Percentiles rank a stretch among this genome's conserved stretches.
Conservation (phyloP, 306 rosid genomes). For the Casuarina cunninghamiana region DNA sequence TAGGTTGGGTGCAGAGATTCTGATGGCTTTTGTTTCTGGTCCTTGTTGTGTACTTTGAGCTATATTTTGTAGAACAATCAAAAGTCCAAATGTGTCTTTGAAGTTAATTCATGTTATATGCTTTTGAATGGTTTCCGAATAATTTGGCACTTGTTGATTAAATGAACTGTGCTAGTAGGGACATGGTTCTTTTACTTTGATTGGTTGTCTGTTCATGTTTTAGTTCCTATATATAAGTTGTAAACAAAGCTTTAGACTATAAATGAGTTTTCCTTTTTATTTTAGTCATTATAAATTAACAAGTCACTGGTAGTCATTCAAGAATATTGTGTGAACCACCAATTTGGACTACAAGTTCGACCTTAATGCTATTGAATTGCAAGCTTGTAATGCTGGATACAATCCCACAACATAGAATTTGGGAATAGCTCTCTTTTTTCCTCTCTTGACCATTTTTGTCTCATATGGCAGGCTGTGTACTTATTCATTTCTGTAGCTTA, state of each 20-base stretch:
- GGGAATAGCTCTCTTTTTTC: not conserved
- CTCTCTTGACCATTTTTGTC: not conserved
- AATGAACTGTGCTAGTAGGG: not conserved
- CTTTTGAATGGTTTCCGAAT: not conserved
- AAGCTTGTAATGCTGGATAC: constrained; percentile 96
- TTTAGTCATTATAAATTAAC: not conserved
- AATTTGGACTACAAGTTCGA: constrained; percentile 92
- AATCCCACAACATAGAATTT: constrained; percentile 75
- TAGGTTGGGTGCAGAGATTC: not conserved
- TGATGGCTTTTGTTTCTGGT: not conserved
- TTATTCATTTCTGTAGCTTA: not conserved
- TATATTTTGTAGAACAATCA: not conserved
- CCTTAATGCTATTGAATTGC: constrained; percentile 84
- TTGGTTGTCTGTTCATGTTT: not conserved
- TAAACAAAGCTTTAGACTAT: not conserved
- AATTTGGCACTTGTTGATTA: not conserved
- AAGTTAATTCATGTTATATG: not conserved
- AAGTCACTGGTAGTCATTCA: constrained; percentile 28
- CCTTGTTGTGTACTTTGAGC: not conserved
- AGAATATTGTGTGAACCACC: constrained; percentile 91
- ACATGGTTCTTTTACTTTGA: not conserved
- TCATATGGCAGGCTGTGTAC: too few relatives aligned
- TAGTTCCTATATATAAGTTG: not conserved
- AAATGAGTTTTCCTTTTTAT: constrained; percentile 9
- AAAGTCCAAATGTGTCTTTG: not conserved